Evolutionary conservation across 2,329 filamentous ascomycete genomes (phyloP).

Genomic region (Calonectria hongkongensis): DNA sequence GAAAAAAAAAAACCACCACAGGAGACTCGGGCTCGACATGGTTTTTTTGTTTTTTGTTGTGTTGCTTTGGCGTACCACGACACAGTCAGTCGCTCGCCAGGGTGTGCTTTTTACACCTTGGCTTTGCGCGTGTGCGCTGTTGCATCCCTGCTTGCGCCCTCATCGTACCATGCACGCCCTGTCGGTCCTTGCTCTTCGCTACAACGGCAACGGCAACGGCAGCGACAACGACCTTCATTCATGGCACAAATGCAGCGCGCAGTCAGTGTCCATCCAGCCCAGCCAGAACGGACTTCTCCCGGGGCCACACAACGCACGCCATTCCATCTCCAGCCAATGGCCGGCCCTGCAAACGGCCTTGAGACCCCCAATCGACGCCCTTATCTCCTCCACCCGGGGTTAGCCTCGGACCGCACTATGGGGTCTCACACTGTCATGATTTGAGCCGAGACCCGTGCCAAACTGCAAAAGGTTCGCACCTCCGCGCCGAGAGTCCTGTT

Average conservation of each 20-base stretch:
- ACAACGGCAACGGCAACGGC: background rate
- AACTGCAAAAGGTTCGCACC: slow-evolving; percentile 23
- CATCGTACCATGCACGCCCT: background rate
- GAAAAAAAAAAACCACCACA: background rate
- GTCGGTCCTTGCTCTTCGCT: background rate
- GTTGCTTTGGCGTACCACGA: background rate
- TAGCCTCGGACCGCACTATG: slow-evolving; percentile 48
- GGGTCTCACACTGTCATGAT: slow-evolving; percentile 32
- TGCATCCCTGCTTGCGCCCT: background rate
- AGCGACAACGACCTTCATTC: background rate
- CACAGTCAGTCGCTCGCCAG: background rate
- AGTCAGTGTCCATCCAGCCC: background rate
- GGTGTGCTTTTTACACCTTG: background rate
- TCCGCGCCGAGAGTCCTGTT: slow-evolving; percentile 11
- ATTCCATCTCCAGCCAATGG: slow-evolving; percentile 48
- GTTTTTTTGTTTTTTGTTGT: slow-evolving; percentile 3
- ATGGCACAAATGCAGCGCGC: too few species aligned
- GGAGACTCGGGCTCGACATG: slow-evolving; percentile 14
- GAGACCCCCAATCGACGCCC: slow-evolving; percentile 43
- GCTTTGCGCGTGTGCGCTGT: background rate
- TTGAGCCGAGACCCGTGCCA: slow-evolving; percentile 30
- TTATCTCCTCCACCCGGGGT: slow-evolving; percentile 54
- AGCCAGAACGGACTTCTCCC: background rate
- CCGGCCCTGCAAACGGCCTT: slow-evolving; percentile 41
- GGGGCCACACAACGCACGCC: slow-evolving; percentile 41